phyloP scores from a whole-genome alignment of 2,329 filamentous ascomycete species.

The Verticillium zaregamsianum region DNA sequence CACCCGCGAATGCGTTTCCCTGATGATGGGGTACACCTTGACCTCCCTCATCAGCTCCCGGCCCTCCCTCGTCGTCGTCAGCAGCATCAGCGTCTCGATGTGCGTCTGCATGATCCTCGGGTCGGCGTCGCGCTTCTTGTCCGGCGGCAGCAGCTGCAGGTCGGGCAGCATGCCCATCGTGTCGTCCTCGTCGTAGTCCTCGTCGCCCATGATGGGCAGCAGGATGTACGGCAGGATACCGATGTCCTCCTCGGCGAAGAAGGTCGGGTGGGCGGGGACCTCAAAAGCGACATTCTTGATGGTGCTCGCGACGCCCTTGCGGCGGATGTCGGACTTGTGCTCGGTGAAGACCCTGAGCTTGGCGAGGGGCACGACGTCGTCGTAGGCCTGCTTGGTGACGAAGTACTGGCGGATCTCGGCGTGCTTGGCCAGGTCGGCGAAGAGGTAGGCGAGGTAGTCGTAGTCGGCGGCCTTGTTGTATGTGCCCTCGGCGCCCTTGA shows the following conservation, averaged over 20 bases:
- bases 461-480: constrained; percentile 85
- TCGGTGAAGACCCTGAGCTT: constrained; percentile 95
- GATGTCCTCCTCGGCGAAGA: constrained; percentile 68
- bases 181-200: constrained; percentile 87
- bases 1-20: constrained; percentile 77
- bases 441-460: constrained; percentile 91
- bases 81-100: constrained; percentile 78
- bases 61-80: constrained; percentile 74
- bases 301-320: constrained; percentile 91
- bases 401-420: constrained; percentile 72
- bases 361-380: constrained; percentile 79
- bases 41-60: constrained; percentile 70
- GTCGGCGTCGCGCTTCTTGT: constrained; percentile 82
- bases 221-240: constrained; percentile 86
- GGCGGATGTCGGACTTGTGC: constrained; percentile 74
- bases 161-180: constrained; percentile 83
- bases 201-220: constrained; percentile 79
- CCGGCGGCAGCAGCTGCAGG: constrained; percentile 80
- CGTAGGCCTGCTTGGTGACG: constrained; percentile 68
- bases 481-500: constrained; percentile 77
- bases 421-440: constrained; percentile 87
- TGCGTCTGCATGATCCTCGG: constrained; percentile 76
- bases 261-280: constrained; percentile 63
- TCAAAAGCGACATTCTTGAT: constrained; percentile 95
- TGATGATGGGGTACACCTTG: constrained; percentile 83